A percentile compares a stretch with the other conserved stretches of the same genome.
Conservation (phyloP, 345 rosid species). For the Hibiscus mutabilis region DNA sequence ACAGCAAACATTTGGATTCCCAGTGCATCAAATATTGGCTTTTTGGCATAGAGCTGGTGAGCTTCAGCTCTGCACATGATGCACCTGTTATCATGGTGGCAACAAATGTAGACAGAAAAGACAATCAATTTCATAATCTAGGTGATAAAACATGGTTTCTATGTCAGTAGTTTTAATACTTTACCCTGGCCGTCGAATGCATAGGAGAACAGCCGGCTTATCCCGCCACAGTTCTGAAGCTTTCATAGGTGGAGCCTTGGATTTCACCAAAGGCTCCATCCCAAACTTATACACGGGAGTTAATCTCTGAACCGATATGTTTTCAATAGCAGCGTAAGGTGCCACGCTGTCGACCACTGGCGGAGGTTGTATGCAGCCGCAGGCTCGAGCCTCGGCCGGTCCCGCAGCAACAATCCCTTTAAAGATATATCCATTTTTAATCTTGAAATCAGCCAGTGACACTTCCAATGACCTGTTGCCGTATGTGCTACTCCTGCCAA, state of each 20-base stretch:
- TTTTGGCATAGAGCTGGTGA: slow-evolving; percentile 49
- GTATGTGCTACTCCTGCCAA: slow-evolving; percentile 15
- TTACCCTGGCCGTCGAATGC: slow-evolving; percentile 63
- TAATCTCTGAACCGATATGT: slow-evolving; percentile 40
- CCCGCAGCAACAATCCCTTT: slow-evolving; percentile 60
- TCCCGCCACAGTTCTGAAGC: slow-evolving; percentile 54
- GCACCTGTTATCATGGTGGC: slow-evolving; percentile 33
- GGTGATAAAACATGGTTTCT: not conserved
- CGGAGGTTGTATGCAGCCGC: slow-evolving; percentile 57
- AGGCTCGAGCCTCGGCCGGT: slow-evolving; percentile 47
- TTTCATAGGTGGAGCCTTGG: slow-evolving; percentile 54
- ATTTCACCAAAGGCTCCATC: slow-evolving; percentile 45
- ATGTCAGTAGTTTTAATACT: not conserved
- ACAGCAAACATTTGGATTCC: slow-evolving; percentile 52
- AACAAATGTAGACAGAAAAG: not conserved
- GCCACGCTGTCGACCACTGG: slow-evolving; percentile 42
- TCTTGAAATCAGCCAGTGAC: slow-evolving; percentile 44
- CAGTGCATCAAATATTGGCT: slow-evolving; percentile 55
- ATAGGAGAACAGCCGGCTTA: slow-evolving; percentile 51
- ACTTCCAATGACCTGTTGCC: slow-evolving; percentile 33
- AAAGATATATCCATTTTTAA: slow-evolving; percentile 49
- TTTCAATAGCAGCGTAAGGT: slow-evolving; percentile 40
- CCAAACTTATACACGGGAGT: slow-evolving; percentile 53
- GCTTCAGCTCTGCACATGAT: slow-evolving; percentile 82
- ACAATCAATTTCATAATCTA: not conserved